A percentile compares a stretch with the other conserved stretches of the same genome.
These are phyloP conservation scores for Solanum clarkiae DNA, from an alignment of 257 asterid species.

Conservation along the genomic window DNA sequence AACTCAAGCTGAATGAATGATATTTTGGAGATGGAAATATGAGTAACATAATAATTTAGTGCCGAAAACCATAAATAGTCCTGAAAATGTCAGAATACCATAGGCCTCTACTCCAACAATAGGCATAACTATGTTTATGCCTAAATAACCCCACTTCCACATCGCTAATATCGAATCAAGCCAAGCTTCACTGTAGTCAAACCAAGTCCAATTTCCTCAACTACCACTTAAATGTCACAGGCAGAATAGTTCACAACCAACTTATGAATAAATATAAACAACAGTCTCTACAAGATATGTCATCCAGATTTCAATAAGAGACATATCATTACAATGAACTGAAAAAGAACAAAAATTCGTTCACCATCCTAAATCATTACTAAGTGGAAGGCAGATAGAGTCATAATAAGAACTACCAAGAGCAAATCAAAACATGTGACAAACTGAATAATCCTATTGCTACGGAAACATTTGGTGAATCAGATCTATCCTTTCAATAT, in stretches of 20 bases:
- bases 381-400: not conserved
- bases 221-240: not conserved
- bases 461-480: not conserved
- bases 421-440: not conserved
- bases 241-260: not conserved
- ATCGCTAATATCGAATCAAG: not conserved
- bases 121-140: not conserved
- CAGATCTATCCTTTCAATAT: not conserved
- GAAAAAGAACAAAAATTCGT: not conserved
- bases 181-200: not conserved
- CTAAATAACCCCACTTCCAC: not conserved
- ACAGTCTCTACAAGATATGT: not conserved
- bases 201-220: not conserved
- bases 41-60: not conserved
- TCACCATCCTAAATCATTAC: not conserved
- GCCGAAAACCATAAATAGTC: not conserved
- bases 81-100: not conserved
- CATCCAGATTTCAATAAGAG: not conserved
- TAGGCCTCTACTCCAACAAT: not conserved
- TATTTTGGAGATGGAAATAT: not conserved
- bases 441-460: not conserved
- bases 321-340: not conserved
- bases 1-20: not conserved
- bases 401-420: not conserved
- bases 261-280: not conserved